phyloP scores from a whole-genome alignment of 345 rosid species.

The Eutrema japonicum region DNA sequence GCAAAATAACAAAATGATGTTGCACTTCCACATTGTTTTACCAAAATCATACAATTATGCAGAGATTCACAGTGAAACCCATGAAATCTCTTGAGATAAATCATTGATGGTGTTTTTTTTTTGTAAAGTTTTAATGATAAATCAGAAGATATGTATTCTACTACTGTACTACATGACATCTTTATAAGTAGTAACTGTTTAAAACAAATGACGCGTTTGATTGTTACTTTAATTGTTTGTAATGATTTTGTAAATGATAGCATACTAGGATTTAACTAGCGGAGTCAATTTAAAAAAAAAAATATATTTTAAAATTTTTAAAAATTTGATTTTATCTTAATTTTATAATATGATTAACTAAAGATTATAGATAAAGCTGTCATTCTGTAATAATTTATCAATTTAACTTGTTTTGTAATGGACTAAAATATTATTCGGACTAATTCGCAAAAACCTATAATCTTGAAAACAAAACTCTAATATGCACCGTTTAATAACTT shows the following conservation, averaged over 20 bases:
- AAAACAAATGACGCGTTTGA: slow-evolving; percentile 4
- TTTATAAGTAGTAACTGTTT: neutral
- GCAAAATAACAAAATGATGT: neutral
- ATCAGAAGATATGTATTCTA: neutral
- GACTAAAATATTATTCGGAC: too few relatives aligned
- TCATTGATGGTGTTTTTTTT: neutral
- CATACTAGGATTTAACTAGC: neutral
- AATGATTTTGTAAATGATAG: slow-evolving; percentile 29
- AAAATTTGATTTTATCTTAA: too few relatives aligned
- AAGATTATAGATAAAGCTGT: too few relatives aligned
- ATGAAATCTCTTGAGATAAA: neutral
- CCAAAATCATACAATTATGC: neutral
- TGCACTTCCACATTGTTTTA: neutral
- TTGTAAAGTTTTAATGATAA: neutral
- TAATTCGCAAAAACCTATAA: too few relatives aligned
- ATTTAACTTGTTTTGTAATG: too few relatives aligned
- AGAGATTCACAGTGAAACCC: neutral
- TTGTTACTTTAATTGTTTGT: neutral
- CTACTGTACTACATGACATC: neutral
- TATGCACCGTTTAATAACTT: too few relatives aligned
- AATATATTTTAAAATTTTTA: too few relatives aligned
- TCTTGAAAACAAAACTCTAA: too few relatives aligned
- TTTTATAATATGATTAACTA: too few relatives aligned
- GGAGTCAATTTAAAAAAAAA: too few relatives aligned
- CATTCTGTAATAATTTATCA: too few relatives aligned